Base-by-base conservation (phyloP, 2,329 filamentous ascomycete species). In the Exophiala sideris region DNA sequence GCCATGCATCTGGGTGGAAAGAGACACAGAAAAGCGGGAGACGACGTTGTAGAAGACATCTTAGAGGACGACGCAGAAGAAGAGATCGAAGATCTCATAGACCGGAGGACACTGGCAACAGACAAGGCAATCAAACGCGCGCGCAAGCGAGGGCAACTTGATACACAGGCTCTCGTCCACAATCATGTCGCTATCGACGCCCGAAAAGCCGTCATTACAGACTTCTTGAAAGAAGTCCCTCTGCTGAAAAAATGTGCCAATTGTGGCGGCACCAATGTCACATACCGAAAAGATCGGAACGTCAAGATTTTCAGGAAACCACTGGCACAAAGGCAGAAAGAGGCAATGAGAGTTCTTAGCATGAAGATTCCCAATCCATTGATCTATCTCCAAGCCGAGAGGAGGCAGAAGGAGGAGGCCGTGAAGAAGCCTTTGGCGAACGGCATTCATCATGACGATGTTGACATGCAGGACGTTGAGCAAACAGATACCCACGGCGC, bases 301-400 rank as follows among this genome's bases (percentile, higher is more conserved):
- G 87, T 91, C 67, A 99, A 97, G 71, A 91, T 99, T 50, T 99
- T 97, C 71, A 86, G 92, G 68, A 94, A 88, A 67, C 78, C 87
- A 1, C 74, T 52, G 82, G 79, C 44, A 72, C 79, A 44, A 95
- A 95, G 70, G 85, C 94, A 34, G 84, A 85, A 68, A 80, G 84
- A 39, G 84, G 86, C 58, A 95, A 95, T 87, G 80, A 84, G 2
- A 83, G 88, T 62, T 71, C 72, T 45, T 80, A 83, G 50, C 82
- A 91, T 67, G 86, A 84, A 63, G 52, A 77, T 83, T 34, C 79
- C 80, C 48, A 89, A 94, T 67, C 86, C 88, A 3, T 77, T 95
- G 64, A 71, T 88, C 10, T 75, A 86, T 55, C 72, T 83, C 44
- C 71, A 76, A 35, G 75, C 70, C 67, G 73, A 60, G 69, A 76